Conservation (phyloP, 331 rosid genomes). For the Acacia concinna region DNA sequence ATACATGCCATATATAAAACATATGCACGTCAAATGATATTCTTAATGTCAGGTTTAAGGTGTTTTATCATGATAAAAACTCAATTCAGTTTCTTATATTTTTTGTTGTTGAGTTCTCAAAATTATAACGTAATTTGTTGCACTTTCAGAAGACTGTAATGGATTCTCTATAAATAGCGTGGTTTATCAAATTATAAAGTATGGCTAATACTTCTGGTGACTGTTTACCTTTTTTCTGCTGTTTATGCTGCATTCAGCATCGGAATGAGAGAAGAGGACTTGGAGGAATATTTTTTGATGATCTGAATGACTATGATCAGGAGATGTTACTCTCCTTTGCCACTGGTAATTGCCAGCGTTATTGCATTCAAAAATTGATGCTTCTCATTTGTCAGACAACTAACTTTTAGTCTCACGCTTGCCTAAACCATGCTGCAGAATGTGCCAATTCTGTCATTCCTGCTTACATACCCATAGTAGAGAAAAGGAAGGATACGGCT, state of each 20-base stretch:
- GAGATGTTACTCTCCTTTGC: conserved; percentile 98
- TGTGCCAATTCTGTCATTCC: conserved; percentile 94
- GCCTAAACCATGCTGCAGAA: conserved; percentile 53
- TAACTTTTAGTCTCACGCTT: conserved; percentile 9
- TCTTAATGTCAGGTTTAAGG: background rate
- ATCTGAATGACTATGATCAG: conserved; percentile 91
- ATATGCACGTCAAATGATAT: background rate
- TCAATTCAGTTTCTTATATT: background rate
- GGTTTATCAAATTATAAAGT: background rate
- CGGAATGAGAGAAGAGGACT: conserved; percentile 95
- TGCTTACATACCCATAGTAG: conserved; percentile 91
- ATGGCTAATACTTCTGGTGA: conserved; percentile 15
- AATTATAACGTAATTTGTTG: background rate
- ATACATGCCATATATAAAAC: background rate
- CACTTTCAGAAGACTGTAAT: conserved; percentile 3
- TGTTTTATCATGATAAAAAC: background rate
- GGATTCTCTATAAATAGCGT: background rate
- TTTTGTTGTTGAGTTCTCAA: background rate
- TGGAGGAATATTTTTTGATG: conserved; percentile 97
- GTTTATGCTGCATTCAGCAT: conserved; percentile 58
- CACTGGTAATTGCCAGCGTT: conserved; percentile 56
- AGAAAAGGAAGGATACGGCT: conserved; percentile 80
- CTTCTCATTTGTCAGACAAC: conserved; percentile 7
- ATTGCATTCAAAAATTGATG: conserved; percentile 19
- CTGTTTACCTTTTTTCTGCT: conserved; percentile 21